Evolutionary conservation across 2,329 filamentous ascomycete species (phyloP).

Genomic region (Xylaria polymorpha): DNA sequence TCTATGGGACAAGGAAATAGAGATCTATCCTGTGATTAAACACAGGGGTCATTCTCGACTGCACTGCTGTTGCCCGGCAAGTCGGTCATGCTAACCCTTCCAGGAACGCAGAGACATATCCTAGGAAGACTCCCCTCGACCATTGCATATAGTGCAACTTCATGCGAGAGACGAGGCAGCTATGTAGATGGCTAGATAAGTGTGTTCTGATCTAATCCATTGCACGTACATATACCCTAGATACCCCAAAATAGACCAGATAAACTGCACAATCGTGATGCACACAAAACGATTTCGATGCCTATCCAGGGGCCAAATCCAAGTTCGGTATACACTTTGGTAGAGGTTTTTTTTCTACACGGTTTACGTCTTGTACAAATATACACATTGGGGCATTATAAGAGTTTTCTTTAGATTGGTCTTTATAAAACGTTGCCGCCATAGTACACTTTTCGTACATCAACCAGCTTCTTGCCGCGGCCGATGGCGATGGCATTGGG

Average conservation of each 20-base stretch:
- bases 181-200: neutral
- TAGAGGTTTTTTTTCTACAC: constrained; percentile 26
- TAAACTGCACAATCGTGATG: neutral
- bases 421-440: constrained; percentile 50
- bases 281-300: neutral
- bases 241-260: constrained; percentile 13
- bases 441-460: constrained; percentile 97
- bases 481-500: constrained; percentile 92
- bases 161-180: neutral
- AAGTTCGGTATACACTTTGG: no score
- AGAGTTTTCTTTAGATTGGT: constrained; percentile 1
- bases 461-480: constrained; percentile 93
- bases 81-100: no score
- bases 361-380: constrained; percentile 37
- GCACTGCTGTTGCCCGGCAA: neutral
- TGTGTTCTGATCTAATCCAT: neutral
- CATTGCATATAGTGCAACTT: neutral
- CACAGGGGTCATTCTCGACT: neutral
- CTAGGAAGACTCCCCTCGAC: neutral
- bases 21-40: neutral
- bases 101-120: neutral
- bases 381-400: constrained; percentile 38
- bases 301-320: neutral
- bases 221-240: neutral
- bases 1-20: neutral